Conservation (phyloP, 2,329 filamentous ascomycete species). For the Penicillium sp. region DNA sequence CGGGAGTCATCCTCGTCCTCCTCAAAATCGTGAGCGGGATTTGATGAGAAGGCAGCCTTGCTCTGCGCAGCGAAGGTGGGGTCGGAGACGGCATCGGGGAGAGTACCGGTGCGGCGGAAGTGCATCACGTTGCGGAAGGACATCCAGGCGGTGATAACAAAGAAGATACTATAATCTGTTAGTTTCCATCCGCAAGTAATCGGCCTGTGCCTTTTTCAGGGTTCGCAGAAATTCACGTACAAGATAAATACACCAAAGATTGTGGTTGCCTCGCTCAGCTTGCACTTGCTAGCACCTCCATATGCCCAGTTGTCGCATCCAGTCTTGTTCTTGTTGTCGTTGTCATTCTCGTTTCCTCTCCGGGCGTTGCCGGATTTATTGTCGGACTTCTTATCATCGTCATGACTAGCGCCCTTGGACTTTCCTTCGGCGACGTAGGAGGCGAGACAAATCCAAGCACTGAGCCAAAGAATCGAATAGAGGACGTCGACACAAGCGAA, state of each 20-base stretch:
- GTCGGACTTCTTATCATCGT: constrained; percentile 32
- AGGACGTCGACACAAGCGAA: constrained; percentile 57
- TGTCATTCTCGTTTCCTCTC: constrained; percentile 30
- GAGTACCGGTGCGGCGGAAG: constrained; percentile 57
- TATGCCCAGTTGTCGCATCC: constrained; percentile 47
- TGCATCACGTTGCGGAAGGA: constrained; percentile 56
- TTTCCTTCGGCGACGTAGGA: constrained; percentile 58
- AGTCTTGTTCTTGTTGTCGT: constrained; percentile 28
- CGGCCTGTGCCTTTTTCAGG: neutral
- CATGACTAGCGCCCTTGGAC: constrained; percentile 42
- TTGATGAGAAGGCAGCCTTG: constrained; percentile 50
- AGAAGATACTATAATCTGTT: constrained; percentile 49
- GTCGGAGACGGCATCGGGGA: constrained; percentile 48
- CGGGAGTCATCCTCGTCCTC: constrained; percentile 48
- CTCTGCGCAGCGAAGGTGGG: constrained; percentile 51
- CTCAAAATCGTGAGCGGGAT: constrained; percentile 46
- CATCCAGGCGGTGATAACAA: constrained; percentile 53
- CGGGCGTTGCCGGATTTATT: constrained; percentile 33
- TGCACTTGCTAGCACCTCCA: constrained; percentile 56
- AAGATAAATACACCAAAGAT: constrained; percentile 59
- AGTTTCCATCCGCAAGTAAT: neutral
- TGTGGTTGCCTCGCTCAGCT: constrained; percentile 55
- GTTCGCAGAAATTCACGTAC: constrained; percentile 40
- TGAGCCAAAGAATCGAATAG: constrained; percentile 59
- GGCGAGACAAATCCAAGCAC: constrained; percentile 57